These are phyloP conservation scores for Juglanconis sp. DNA, from an alignment of 2,329 filamentous ascomycete genomes.

Conservation along the genomic window DNA sequence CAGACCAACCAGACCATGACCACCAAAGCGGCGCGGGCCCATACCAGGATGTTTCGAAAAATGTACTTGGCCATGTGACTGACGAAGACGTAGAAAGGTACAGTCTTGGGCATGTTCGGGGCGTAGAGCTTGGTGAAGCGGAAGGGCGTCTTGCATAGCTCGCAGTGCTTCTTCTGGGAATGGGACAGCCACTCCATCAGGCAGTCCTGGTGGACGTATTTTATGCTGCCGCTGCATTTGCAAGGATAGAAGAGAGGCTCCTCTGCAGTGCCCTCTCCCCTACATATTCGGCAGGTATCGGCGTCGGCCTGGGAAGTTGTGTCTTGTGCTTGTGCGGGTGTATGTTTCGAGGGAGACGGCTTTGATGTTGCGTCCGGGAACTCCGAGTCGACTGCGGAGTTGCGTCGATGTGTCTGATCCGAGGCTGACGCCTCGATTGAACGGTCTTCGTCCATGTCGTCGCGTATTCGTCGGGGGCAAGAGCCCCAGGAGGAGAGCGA, in stretches of 20 bases:
- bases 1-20: constrained; percentile 83
- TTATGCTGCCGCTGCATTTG: constrained; percentile 98
- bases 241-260: constrained; percentile 96
- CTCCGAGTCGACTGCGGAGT: constrained; percentile 7
- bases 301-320: constrained; percentile 40
- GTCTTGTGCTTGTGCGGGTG: constrained; percentile 7
- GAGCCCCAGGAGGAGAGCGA: constrained; percentile 12
- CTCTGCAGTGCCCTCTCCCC: constrained; percentile 75
- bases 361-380: not conserved
- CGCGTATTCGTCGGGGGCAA: constrained; percentile 6
- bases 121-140: constrained; percentile 98
- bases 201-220: constrained; percentile 96
- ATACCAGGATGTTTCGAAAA: constrained; percentile 68
- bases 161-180: constrained; percentile 99
- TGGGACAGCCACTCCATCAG: constrained; percentile 98
- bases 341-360: not conserved
- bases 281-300: constrained; percentile 95
- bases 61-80: constrained; percentile 74
- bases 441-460: constrained; percentile 15
- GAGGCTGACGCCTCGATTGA: constrained; percentile 9
- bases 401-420: constrained; percentile 10
- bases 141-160: constrained; percentile 97
- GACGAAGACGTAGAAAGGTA: constrained; percentile 79
- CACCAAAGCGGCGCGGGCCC: constrained; percentile 76
- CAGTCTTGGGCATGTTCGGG: constrained; percentile 81